Base-by-base conservation (phyloP, 2,329 filamentous ascomycete genomes). In the Aspergillus cejpii region DNA sequence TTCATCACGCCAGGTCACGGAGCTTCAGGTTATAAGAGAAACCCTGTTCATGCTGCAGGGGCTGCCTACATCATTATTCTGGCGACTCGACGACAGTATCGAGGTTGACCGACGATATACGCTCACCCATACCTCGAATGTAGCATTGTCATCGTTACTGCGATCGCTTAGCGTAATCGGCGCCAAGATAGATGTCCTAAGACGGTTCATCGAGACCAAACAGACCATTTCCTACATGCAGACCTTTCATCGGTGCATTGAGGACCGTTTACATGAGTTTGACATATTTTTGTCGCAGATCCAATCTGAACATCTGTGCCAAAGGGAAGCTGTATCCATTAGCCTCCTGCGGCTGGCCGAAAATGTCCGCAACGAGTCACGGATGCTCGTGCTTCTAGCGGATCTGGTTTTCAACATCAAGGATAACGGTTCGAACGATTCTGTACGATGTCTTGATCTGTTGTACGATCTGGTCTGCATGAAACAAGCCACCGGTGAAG, bases 11-110 rank as follows among this genome's bases (percentile, higher is more conserved):
- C 48, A 50, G 12, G 71, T 91, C 5, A 79, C 84, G 0, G 90
- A 95, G 61, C 71, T 85, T 1, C 81, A 90, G 51, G 72, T 83
- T 8, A 70, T 90, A 20, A 80, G 88, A 38, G 89, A 97, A 59
- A 78, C 81, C 0, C 71, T 96, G 0, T 91, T 87, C 57, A 94
- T 96, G 87, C 75, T 97, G 0, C 79, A 81, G 43, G 90, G 90
- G 0, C 70, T 92, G 3, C 77, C 82, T 5, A 91, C 85, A 2
- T 83, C 81, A 1, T 60, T 95, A 1, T 95, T 90, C 56, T 52
- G 64, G 70, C 54, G 60, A 42, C 24, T 63, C 15, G 60, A 65
- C 27, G 53, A 59, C 27, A 50, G 47, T 3, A 52, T 70, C n/a
- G 57, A 60, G 45, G 53, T 71, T 33, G 66, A 71, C 39, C 55